Percentiles rank a stretch among this genome's conserved stretches.
These are phyloP conservation scores for Agrocybe chaxingu DNA, from an alignment of 768 basidiomycete genomes.

Conservation along the genomic window DNA sequence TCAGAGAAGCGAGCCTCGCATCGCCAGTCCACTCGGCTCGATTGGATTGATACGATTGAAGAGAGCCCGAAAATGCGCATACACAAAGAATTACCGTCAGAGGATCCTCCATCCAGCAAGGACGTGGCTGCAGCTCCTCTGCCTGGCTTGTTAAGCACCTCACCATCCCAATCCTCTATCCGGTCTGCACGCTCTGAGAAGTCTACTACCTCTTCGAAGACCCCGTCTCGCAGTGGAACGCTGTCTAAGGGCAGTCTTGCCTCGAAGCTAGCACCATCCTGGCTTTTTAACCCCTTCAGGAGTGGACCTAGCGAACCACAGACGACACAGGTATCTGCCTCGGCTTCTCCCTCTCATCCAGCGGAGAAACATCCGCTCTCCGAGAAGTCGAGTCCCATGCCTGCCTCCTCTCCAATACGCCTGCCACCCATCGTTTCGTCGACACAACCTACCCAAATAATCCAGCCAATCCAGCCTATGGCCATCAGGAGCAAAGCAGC, in stretches of 20 bases:
- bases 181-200: conserved; percentile 49
- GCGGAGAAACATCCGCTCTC: conserved; percentile 7
- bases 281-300: conserved; percentile 77
- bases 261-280: conserved; percentile 69
- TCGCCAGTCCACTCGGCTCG: conserved; percentile 43
- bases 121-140: conserved; percentile 17
- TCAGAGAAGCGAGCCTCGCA: conserved; percentile 44
- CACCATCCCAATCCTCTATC: conserved; percentile 67
- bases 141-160: conserved; percentile 42
- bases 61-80: conserved; percentile 57
- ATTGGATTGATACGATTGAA: conserved; percentile 62
- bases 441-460: conserved; percentile 32
- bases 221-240: conserved; percentile 12
- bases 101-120: conserved; percentile 27
- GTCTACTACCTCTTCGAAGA: conserved; percentile 47
- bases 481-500: conserved; percentile 37
- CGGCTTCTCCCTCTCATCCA: conserved; percentile 29
- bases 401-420: conserved; percentile 27
- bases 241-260: conserved; percentile 36
- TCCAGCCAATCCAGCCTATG: conserved; percentile 38
- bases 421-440: conserved; percentile 31
- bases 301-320: conserved; percentile 62
- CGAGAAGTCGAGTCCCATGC: conserved; percentile 5
- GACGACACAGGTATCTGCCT: conserved; percentile 52
- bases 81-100: conserved; percentile 48